Evolutionary conservation across 2,329 filamentous ascomycete genomes (phyloP).

Genomic region (Magnaporthiopsis rhizophila): DNA sequence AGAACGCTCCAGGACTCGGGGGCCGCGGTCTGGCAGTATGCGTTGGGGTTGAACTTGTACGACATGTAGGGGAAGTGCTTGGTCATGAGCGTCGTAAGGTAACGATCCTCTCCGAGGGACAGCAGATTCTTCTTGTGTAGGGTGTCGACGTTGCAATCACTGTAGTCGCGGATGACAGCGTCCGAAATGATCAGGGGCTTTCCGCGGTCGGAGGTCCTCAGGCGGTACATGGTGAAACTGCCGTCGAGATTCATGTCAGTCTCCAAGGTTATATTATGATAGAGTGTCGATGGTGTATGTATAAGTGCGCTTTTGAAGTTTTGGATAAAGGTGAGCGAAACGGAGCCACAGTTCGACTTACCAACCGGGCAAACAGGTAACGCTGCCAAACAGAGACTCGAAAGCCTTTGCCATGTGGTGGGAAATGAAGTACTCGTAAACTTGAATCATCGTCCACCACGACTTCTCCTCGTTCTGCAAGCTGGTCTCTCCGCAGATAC

Average conservation of each 20-base stretch:
- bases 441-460: constrained; percentile 99
- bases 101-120: constrained; percentile 93
- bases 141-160: constrained; percentile 83
- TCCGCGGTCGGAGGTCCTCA: constrained; percentile 87
- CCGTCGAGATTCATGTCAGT: neutral
- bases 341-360: constrained; percentile 41
- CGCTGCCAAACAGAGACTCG: constrained; percentile 93
- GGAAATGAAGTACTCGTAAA: constrained; percentile 99
- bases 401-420: constrained; percentile 96
- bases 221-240: constrained; percentile 98
- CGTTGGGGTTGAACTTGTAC: constrained; percentile 92
- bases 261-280: neutral
- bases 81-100: constrained; percentile 93
- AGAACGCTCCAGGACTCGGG: constrained; percentile 91
- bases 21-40: constrained; percentile 86
- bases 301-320: neutral
- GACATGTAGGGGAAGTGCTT: constrained; percentile 95
- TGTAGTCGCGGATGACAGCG: constrained; percentile 79
- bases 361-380: constrained; percentile 98
- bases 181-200: constrained; percentile 92
- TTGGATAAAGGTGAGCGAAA: too few species aligned
- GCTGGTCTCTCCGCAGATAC: constrained; percentile 95
- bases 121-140: constrained; percentile 95
- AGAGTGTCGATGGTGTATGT: neutral
- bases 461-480: constrained; percentile 90